Evolutionary conservation across 139 green algal species (phyloP).

Genomic region (Monoraphidium neglectum): DNA sequence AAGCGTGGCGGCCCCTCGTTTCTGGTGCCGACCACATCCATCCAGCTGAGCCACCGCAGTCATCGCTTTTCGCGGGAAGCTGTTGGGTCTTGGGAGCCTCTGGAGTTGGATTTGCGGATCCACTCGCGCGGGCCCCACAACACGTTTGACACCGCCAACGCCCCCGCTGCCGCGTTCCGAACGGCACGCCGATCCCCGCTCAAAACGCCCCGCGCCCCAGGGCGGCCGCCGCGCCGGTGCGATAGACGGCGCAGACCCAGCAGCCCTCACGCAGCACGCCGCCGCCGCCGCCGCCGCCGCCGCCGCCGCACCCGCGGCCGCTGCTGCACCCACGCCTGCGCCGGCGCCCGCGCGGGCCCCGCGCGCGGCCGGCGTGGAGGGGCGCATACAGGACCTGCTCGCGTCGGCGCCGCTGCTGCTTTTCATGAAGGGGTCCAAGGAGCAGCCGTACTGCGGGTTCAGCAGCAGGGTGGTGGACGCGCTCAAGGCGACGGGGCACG

Average conservation of each 20-base stretch:
- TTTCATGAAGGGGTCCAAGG: slow-evolving; percentile 88
- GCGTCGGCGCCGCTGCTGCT: slow-evolving; percentile 60
- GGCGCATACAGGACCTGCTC: slow-evolving; percentile 65
- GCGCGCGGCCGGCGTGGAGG: slow-evolving; percentile 18
- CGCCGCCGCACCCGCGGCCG: not conserved
- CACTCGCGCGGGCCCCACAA: too few species aligned
- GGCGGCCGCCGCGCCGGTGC: slow-evolving; percentile 24
- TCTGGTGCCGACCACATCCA: too few species aligned
- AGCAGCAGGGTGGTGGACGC: slow-evolving; percentile 72
- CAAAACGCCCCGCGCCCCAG: not conserved
- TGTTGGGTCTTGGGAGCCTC: too few species aligned
- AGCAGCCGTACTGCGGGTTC: slow-evolving; percentile 89
- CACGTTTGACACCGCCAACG: too few species aligned
- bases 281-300: slow-evolving; percentile 29
- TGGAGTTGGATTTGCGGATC: too few species aligned
- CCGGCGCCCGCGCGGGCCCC: not conserved
- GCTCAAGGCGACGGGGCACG: slow-evolving; percentile 38
- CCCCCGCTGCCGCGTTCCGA: too few species aligned
- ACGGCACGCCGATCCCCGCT: not conserved
- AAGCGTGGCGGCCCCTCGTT: too few species aligned
- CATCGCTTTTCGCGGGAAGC: too few species aligned
- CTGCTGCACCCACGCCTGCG: not conserved
- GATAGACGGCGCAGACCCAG: slow-evolving; percentile 81
- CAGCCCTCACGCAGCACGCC: slow-evolving; percentile 58
- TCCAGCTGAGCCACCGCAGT: too few species aligned